phyloP scores from a whole-genome alignment of 257 asterid species.

The Voacanga thouarsii region DNA sequence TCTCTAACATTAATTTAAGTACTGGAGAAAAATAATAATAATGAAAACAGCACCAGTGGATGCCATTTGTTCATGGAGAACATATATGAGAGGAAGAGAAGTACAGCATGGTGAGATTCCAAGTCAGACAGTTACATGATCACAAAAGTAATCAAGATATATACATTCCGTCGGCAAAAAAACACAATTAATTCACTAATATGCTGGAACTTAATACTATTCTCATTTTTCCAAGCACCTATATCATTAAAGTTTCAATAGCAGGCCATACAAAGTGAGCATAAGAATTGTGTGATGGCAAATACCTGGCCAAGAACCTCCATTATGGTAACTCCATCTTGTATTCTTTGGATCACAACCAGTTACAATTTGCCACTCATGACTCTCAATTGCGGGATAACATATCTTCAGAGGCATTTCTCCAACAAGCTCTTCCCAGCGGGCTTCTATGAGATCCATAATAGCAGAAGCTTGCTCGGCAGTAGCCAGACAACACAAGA shows the following conservation, averaged over 20 bases:
- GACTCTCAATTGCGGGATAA: slow-evolving; percentile 67
- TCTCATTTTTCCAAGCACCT: neutral
- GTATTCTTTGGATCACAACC: slow-evolving; percentile 83
- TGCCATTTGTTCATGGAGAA: neutral
- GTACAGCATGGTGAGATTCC: neutral
- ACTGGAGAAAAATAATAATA: too few relatives aligned
- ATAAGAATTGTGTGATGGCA: slow-evolving; percentile 12
- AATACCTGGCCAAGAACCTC: slow-evolving; percentile 92
- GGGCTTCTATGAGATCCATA: slow-evolving; percentile 74
- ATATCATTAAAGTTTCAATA: neutral
- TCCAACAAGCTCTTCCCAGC: slow-evolving; percentile 79
- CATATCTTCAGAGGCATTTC: slow-evolving; percentile 70
- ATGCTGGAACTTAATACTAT: neutral
- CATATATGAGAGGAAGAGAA: neutral
- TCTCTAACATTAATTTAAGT: neutral
- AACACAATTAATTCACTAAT: neutral
- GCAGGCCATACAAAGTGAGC: neutral
- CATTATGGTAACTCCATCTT: slow-evolving; percentile 82
- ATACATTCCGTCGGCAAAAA: neutral
- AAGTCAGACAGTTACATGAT: neutral
- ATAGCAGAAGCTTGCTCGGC: slow-evolving; percentile 70
- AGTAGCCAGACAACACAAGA: slow-evolving; percentile 63
- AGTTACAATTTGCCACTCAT: slow-evolving; percentile 63
- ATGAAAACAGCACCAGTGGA: neutral
- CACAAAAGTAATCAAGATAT: neutral